phyloP scores from a whole-genome alignment of 768 basidiomycete genomes.

The Xerocomus brunneocitrinus region DNA sequence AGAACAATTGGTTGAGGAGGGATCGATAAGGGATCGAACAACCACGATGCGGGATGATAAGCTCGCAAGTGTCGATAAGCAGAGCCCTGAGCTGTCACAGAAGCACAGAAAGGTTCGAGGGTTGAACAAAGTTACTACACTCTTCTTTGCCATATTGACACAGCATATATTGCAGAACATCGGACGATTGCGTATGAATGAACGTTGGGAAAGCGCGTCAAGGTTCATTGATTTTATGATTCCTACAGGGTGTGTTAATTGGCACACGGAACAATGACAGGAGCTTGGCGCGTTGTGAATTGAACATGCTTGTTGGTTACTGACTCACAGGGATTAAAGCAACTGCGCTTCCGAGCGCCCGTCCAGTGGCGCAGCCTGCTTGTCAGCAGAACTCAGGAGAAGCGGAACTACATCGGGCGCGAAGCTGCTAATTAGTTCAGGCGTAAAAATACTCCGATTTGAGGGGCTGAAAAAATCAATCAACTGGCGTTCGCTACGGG shows the following conservation, averaged over 20 bases:
- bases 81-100: constrained; percentile 23
- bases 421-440: constrained; percentile 13
- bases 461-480: constrained; percentile 6
- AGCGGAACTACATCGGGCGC: constrained; percentile 3
- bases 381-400: neutral
- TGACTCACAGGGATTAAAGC: neutral
- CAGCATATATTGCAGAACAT: constrained; percentile 14
- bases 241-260: constrained; percentile 4
- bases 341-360: constrained; percentile 3
- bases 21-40: neutral
- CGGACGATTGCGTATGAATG: constrained; percentile 19
- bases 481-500: constrained; percentile 12
- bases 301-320: neutral
- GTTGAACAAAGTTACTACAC: constrained; percentile 8
- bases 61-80: constrained; percentile 22
- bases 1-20: neutral
- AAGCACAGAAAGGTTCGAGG: constrained; percentile 23
- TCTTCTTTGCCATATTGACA: constrained; percentile 19
- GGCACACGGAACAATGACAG: constrained; percentile 1
- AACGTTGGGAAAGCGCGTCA: constrained; percentile 6
- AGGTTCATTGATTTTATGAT: constrained; percentile 17
- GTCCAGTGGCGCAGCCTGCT: neutral
- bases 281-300: neutral
- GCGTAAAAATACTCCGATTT: constrained; percentile 8
- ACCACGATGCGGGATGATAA: constrained; percentile 10